Evolutionary conservation across 2,329 filamentous ascomycete species (phyloP).

Genomic region (Botrytis pseudocinerea): DNA sequence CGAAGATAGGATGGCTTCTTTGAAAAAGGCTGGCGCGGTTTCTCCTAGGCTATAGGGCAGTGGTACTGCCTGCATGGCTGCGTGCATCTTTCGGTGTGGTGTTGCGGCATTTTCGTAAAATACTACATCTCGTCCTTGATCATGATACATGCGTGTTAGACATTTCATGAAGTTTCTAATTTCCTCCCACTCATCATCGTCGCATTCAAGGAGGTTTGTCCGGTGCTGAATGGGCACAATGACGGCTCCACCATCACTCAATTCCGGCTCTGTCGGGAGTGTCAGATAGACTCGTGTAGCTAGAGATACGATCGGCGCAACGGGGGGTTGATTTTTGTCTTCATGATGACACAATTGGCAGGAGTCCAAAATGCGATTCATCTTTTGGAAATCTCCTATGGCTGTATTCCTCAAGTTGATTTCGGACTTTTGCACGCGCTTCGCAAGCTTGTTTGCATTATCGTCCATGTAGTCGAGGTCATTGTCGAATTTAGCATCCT

Average conservation of each 20-base stretch:
- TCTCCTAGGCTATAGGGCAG: conserved; percentile 90
- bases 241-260: conserved; percentile 78
- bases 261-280: conserved; percentile 83
- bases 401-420: conserved; percentile 84
- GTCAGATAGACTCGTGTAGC: conserved; percentile 86
- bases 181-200: conserved; percentile 99
- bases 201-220: conserved; percentile 90
- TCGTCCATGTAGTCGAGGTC: conserved; percentile 98
- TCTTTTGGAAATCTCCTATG: conserved; percentile 84
- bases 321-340: conserved; percentile 70
- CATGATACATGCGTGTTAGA: conserved; percentile 89
- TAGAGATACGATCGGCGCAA: conserved; percentile 83
- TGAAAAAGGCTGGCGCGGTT: conserved; percentile 91
- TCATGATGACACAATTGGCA: conserved; percentile 94
- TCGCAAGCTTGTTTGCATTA: conserved; percentile 86
- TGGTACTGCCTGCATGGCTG: conserved; percentile 81
- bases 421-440: conserved; percentile 83
- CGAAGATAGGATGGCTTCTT: conserved; percentile 82
- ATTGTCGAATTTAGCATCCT: conserved; percentile 86
- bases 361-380: conserved; percentile 79
- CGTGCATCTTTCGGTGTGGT: conserved; percentile 76
- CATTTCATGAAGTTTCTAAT: conserved; percentile 99
- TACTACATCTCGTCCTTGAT: conserved; percentile 85
- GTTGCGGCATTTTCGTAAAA: conserved; percentile 97
- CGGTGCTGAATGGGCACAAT: conserved; percentile 88